phyloP scores from a whole-genome alignment of 768 basidiomycete genomes.

The Lactarius psammicola region DNA sequence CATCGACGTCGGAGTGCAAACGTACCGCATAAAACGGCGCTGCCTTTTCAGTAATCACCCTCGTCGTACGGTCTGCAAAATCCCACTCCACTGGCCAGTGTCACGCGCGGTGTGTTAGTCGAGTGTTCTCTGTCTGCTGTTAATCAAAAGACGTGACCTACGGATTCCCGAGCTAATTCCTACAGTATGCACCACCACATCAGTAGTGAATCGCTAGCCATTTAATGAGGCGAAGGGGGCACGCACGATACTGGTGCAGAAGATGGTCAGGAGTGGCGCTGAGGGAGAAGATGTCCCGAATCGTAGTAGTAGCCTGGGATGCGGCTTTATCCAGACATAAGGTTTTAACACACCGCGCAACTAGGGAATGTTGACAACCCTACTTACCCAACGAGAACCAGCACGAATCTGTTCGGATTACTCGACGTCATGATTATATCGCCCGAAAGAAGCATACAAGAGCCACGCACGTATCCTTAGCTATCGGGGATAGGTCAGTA shows the following conservation, averaged over 20 bases:
- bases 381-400: constrained; percentile 19
- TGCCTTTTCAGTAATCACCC: constrained; percentile 16
- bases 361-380: neutral
- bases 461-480: constrained; percentile 16
- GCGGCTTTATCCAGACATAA: neutral
- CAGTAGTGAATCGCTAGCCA: neutral
- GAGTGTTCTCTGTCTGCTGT: neutral
- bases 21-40: constrained; percentile 20
- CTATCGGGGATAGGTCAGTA: neutral
- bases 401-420: constrained; percentile 10
- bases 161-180: constrained; percentile 22
- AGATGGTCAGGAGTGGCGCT: neutral
- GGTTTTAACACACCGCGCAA: neutral
- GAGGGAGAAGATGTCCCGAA: constrained; percentile 9
- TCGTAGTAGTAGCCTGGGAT: neutral
- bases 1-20: neutral
- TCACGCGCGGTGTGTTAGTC: neutral
- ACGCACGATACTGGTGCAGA: constrained; percentile 15
- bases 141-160: constrained; percentile 2
- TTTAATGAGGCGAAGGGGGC: neutral
- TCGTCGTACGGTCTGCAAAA: constrained; percentile 21
- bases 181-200: neutral
- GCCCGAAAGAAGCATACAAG: neutral
- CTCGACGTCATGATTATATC: neutral
- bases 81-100: constrained; percentile 15